phyloP scores from a whole-genome alignment of 2,329 filamentous ascomycete genomes.

The Westerdykella aurantiaca region DNA sequence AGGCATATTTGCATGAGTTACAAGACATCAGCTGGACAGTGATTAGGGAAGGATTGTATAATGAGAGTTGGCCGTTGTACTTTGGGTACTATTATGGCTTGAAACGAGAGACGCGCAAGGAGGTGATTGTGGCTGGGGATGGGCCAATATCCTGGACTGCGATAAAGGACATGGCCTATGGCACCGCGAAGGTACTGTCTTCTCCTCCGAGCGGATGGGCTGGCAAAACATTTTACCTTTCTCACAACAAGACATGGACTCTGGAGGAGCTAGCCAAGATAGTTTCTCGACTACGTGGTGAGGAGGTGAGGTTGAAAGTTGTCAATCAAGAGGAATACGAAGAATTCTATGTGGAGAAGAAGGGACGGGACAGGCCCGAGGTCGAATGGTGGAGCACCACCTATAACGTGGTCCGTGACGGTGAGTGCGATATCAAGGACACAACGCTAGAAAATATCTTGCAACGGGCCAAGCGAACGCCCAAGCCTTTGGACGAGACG shows the following conservation, averaged over 20 bases:
- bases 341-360: conserved; percentile 35
- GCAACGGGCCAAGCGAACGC: conserved; percentile 27
- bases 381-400: conserved; percentile 45
- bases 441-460: conserved; percentile 38
- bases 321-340: conserved; percentile 39
- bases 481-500: conserved; percentile 37
- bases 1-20: conserved; percentile 34
- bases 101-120: conserved; percentile 30
- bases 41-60: conserved; percentile 43
- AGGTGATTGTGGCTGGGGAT: conserved; percentile 40
- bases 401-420: conserved; percentile 40
- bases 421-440: conserved; percentile 42
- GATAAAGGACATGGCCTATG: conserved; percentile 42
- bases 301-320: conserved; percentile 32
- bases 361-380: conserved; percentile 30
- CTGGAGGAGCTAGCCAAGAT: conserved; percentile 27
- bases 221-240: conserved; percentile 38
- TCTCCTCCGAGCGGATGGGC: conserved; percentile 26
- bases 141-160: conserved; percentile 41
- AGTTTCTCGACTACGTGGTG: conserved; percentile 21
- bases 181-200: conserved; percentile 38
- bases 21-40: conserved; percentile 31
- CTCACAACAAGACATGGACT: conserved; percentile 22
- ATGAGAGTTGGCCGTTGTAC: conserved; percentile 46
- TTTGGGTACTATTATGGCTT: conserved; percentile 40